Evolutionary conservation across 768 basidiomycete species (phyloP), one percentile per base, ranked within the genome.

Genomic region (Coprinellus micaceus): DNA sequence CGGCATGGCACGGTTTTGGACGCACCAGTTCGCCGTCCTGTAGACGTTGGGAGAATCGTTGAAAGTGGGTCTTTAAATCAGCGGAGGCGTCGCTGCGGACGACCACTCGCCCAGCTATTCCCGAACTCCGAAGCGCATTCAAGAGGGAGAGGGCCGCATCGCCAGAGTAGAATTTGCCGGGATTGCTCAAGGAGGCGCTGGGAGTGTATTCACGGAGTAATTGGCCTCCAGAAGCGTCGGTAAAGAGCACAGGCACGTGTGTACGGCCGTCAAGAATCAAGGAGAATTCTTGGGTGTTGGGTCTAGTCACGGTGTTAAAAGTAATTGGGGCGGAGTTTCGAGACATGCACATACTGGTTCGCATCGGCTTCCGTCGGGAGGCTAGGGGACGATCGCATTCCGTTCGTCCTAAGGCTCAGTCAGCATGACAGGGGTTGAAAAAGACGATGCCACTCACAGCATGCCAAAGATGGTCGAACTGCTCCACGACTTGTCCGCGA

Each of bases 391-490:
- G 63, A 54, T 30, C 71, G 67, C 7, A 68, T 71, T 12, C 73
- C 78, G 54, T 75, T 59, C 9, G 71, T 72, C 52, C 77, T 79
- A 47, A 37, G 15, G 39, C 40, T 59, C 29, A 58, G 40, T 54
- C 58, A 45, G 25, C 22, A 56, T 33, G 29, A 21, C 15, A 22
- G 36, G 33, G 25, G 45, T 47, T 3, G 37, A 43, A 49, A 56
- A 46, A 53, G 26, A 21, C 4, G 19, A 15, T 52, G 59, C 54
- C 36, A 73, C 84, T 61, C 53, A 86, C 86, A 86, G 65, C 52
- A 83, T 82, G 21, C 84, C 85, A 61, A 88, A 88, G 25, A 88
- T 87, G 1, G 85, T 86, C n/a, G 80, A 74, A 36, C 71, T 70
- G 56, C 72, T 79, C 70, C 80, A 83, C 7, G 65, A 63, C 3